These are phyloP conservation scores for Hypomontagnella monticulosa DNA, from an alignment of 495 filamentous ascomycete species.

Conservation along the genomic window DNA sequence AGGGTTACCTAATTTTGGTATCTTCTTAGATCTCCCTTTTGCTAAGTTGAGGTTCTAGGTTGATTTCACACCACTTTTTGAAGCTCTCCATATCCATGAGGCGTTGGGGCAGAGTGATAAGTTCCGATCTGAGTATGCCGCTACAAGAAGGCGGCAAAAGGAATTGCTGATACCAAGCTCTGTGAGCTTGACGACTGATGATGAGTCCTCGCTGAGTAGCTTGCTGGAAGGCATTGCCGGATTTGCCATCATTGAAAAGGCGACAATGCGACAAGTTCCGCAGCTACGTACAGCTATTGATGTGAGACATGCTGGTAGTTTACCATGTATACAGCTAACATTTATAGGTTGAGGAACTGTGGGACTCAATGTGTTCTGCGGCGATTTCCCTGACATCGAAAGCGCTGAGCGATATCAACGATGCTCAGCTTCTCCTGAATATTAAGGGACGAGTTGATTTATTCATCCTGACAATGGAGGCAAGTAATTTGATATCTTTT, in stretches of 20 bases:
- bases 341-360: slow-evolving; percentile 87
- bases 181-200: slow-evolving; percentile 78
- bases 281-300: slow-evolving; percentile 84
- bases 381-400: slow-evolving; percentile 81
- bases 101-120: slow-evolving; percentile 91
- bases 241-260: slow-evolving; percentile 95
- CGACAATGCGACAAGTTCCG: slow-evolving; percentile 86
- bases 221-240: slow-evolving; percentile 92
- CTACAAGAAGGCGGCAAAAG: slow-evolving; percentile 88
- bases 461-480: slow-evolving; percentile 98
- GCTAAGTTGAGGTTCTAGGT: slow-evolving; percentile 26
- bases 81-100: slow-evolving; percentile 96
- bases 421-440: slow-evolving; percentile 85
- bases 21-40: background rate
- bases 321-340: slow-evolving; percentile 37
- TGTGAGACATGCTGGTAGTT: slow-evolving; percentile 59
- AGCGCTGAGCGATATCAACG: slow-evolving; percentile 77
- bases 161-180: slow-evolving; percentile 82
- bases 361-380: slow-evolving; percentile 96
- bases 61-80: slow-evolving; percentile 93
- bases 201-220: slow-evolving; percentile 77
- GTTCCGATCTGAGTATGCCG: slow-evolving; percentile 89
- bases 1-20: background rate
- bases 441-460: slow-evolving; percentile 91
- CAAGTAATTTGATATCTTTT: slow-evolving; percentile 47